Evolutionary conservation across 1,284 basidiomycete genomes (phyloP), one percentile per base, ranked within the genome.

Genomic region (Puccinia hordei): DNA sequence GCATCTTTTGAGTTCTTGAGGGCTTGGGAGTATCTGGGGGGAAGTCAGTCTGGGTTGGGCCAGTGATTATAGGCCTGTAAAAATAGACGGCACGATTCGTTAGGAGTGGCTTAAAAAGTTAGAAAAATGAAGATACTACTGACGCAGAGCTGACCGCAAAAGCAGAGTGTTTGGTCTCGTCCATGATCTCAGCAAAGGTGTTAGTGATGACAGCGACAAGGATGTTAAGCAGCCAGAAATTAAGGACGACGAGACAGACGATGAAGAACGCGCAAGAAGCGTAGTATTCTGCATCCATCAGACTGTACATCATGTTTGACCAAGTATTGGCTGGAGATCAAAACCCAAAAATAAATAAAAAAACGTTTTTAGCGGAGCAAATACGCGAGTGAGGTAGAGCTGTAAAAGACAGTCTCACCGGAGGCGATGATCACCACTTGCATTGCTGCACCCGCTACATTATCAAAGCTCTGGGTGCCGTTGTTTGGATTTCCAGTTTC

Each of bases 141-240:
- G 38, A 81, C 79, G 59, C 87, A 81, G 83, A 91, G 91, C 88
- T 87, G 27, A 89, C 90, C 55, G 93, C 93, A 85, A 98, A 99
- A 0, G 96, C 96, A 85, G 93, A 95, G 85, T 92, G 92, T 85
- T 92, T 91, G 1, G 95, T 98, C 83, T 93, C 91, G 8, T 91
- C 89, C 27, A 94, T 89, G 82, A 98, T 96, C 19, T 92, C 93
- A 33, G 91, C 91, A 86, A 99, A 99, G 0, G 93, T 94, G 85
- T 95, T 94, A 61, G 95, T 95, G 83, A 98, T 97, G 61, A 98
- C 95, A 41, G 95, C 96, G 81, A 98, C 94, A 85, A 98, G 93
- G 81, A 97, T 87, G 85, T 97, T 96, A 88, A 96, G 92, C 80
- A 98, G 82, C 81, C 82, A 82, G 59, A 46, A 79, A 33, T 71